Conservation (phyloP, 1,284 basidiomycete genomes). For the Ganoderma lucidum region DNA sequence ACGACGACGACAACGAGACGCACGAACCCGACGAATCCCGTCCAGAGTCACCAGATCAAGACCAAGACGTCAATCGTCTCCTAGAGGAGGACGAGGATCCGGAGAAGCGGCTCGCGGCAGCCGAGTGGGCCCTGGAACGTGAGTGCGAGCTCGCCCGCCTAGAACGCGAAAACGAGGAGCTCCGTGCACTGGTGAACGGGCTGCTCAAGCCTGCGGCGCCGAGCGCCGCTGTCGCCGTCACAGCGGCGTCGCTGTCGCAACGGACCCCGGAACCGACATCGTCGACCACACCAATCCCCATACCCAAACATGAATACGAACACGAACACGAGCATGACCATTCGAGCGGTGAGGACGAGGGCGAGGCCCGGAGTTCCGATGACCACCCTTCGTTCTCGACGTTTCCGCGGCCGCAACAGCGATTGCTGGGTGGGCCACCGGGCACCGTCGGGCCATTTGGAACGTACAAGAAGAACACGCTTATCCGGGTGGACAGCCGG, state of each 20-base stretch:
- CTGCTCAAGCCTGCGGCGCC: slow-evolving; percentile 21
- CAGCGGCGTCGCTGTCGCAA: slow-evolving; percentile 1
- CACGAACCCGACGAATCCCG: slow-evolving; percentile 1
- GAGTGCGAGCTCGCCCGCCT: slow-evolving; percentile 88
- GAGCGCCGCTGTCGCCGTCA: neutral
- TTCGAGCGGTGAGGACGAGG: slow-evolving; percentile 8
- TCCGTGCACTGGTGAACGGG: slow-evolving; percentile 72
- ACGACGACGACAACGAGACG: slow-evolving; percentile 9
- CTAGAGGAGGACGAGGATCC: slow-evolving; percentile 36
- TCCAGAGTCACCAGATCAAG: slow-evolving; percentile 1
- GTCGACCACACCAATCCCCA: slow-evolving; percentile 11
- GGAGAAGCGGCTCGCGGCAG: slow-evolving; percentile 43
- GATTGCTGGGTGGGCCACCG: slow-evolving; percentile 47
- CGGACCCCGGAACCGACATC: slow-evolving; percentile 7
- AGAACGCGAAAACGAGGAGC: slow-evolving; percentile 85
- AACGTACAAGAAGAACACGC: slow-evolving; percentile 46
- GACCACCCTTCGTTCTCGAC: slow-evolving; percentile 26
- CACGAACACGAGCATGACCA: neutral
- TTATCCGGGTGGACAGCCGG: slow-evolving; percentile 20
- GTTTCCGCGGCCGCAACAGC: slow-evolving; percentile 33
- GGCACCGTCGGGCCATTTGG: slow-evolving; percentile 57
- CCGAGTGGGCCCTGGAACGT: slow-evolving; percentile 83
- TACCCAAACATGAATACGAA: slow-evolving; percentile 12
- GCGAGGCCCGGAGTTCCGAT: slow-evolving; percentile 22
- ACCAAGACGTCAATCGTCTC: slow-evolving; percentile 16